Percentiles rank a stretch among this genome's conserved stretches.
These are phyloP conservation scores for Cochlearia excelsa DNA, from an alignment of 345 rosid genomes.

Conservation along the genomic window DNA sequence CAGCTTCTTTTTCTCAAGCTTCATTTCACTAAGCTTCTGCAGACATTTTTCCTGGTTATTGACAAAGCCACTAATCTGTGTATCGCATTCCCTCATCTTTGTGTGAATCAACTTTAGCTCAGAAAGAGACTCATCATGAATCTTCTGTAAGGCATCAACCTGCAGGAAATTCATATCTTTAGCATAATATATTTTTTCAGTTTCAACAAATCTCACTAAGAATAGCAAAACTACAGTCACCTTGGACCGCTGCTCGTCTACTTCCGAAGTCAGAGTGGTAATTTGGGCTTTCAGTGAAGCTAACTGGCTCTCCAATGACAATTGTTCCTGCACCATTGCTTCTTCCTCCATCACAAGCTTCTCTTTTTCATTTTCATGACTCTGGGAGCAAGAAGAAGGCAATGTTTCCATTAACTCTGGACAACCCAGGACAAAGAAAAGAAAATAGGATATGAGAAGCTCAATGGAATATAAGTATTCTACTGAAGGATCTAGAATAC, in stretches of 20 bases:
- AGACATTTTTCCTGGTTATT: conserved; percentile 72
- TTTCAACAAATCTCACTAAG: conserved; percentile 1
- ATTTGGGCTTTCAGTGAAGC: conserved; percentile 59
- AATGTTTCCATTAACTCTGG: neutral
- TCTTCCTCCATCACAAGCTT: conserved; percentile 88
- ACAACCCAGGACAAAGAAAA: conserved; percentile 8
- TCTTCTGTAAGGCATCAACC: conserved; percentile 56
- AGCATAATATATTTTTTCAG: conserved; percentile 19
- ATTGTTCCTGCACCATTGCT: conserved; percentile 63
- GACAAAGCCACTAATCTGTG: conserved; percentile 66
- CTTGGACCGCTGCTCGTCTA: conserved; percentile 66
- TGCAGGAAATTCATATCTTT: conserved; percentile 38
- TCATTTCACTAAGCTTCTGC: conserved; percentile 63
- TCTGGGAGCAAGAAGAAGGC: conserved; percentile 40
- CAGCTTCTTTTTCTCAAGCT: conserved; percentile 84
- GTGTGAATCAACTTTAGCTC: conserved; percentile 62
- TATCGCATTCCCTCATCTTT: conserved; percentile 91
- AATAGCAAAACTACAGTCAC: conserved; percentile 38
- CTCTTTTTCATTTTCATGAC: conserved; percentile 77
- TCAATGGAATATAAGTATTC: conserved; percentile 5
- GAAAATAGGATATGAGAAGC: conserved; percentile 8
- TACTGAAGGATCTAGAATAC: conserved; percentile 38
- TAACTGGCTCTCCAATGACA: conserved; percentile 75
- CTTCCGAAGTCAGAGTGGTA: conserved; percentile 53
- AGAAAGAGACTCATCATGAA: conserved; percentile 59